Evolutionary conservation across 2,329 filamentous ascomycete genomes (phyloP).

Genomic region (Trichoderma sp.): DNA sequence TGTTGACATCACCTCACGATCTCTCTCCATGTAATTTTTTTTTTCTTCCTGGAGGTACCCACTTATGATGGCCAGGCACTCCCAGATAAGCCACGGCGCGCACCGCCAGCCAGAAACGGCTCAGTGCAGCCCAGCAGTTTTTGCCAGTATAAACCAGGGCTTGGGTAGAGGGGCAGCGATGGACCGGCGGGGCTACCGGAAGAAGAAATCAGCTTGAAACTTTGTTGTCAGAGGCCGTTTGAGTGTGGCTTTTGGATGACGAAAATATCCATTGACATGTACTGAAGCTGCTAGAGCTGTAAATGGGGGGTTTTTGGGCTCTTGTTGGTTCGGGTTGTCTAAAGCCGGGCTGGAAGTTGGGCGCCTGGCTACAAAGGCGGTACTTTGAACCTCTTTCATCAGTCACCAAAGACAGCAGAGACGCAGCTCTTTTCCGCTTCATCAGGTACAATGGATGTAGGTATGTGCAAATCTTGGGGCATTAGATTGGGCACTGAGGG

Average conservation of each 20-base stretch:
- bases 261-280: background rate
- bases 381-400: background rate
- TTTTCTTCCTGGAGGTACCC: background rate
- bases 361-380: background rate
- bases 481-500: background rate
- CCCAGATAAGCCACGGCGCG: background rate
- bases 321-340: background rate
- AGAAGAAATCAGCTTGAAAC: background rate
- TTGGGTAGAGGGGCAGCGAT: background rate
- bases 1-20: background rate
- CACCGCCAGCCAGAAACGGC: background rate
- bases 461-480: background rate
- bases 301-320: background rate
- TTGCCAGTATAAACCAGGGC: background rate
- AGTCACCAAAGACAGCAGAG: background rate
- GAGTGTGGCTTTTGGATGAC: background rate
- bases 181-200: slow-evolving; percentile 10
- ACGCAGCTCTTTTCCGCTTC: background rate
- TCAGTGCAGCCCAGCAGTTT: background rate
- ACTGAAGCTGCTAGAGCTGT: background rate
- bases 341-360: background rate
- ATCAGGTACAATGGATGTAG: background rate
- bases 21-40: background rate
- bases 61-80: background rate
- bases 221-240: background rate